phyloP scores from a whole-genome alignment of 164 flowering plant species.

The Houttuynia cordata region DNA sequence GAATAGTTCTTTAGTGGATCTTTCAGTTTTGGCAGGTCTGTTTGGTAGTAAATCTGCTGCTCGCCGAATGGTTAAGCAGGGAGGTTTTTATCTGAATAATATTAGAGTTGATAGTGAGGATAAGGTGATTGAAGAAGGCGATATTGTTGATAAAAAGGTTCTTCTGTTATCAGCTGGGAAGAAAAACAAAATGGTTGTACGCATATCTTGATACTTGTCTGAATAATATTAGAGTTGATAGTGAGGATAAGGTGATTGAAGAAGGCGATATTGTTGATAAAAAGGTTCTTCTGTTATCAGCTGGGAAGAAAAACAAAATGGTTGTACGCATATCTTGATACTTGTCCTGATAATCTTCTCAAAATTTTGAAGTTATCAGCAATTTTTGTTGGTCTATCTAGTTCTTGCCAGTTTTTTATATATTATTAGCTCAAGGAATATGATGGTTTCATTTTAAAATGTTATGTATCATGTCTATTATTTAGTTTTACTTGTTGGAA shows the following conservation, averaged over 20 bases:
- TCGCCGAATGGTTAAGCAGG: slow-evolving; percentile 64
- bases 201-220: slow-evolving; percentile 47
- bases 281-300: slow-evolving; percentile 59
- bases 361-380: too few relatives aligned
- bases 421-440: neutral
- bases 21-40: slow-evolving; percentile 65
- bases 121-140: slow-evolving; percentile 47
- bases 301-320: slow-evolving; percentile 83
- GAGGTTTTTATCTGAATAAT: slow-evolving; percentile 73
- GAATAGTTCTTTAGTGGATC: slow-evolving; percentile 39
- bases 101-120: slow-evolving; percentile 52
- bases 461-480: neutral
- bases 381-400: neutral
- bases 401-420: neutral
- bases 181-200: slow-evolving; percentile 73
- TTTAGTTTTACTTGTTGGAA: too few relatives aligned
- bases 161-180: slow-evolving; percentile 74
- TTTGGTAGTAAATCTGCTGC: slow-evolving; percentile 71
- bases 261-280: slow-evolving; percentile 63
- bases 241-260: slow-evolving; percentile 53
- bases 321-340: slow-evolving; percentile 46
- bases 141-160: slow-evolving; percentile 66
- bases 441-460: neutral
- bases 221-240: slow-evolving; percentile 59
- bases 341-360: neutral